phyloP scores from a whole-genome alignment of 495 filamentous ascomycete species.

The Podospora tetraspora region DNA sequence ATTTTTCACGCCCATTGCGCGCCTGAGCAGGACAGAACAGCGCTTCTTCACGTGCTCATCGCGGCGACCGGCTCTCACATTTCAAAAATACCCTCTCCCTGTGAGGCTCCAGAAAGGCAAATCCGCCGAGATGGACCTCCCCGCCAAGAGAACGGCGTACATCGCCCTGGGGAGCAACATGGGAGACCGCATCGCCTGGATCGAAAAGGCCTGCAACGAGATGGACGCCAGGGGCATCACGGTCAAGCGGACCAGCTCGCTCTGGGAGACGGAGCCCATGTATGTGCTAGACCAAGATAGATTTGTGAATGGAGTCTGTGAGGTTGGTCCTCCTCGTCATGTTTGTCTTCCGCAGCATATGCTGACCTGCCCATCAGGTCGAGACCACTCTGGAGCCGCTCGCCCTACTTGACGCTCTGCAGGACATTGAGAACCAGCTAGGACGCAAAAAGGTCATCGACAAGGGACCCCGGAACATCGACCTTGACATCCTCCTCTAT shows the following conservation, averaged over 20 bases:
- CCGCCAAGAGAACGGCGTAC: slow-evolving; percentile 50
- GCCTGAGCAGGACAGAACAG: slow-evolving; percentile 5
- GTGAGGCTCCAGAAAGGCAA: slow-evolving; percentile 5
- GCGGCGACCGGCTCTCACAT: slow-evolving; percentile 9
- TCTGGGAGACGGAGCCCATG: slow-evolving; percentile 96
- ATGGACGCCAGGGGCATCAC: slow-evolving; percentile 67
- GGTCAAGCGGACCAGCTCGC: slow-evolving; percentile 72
- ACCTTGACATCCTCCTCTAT: slow-evolving; percentile 90
- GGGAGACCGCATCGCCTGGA: slow-evolving; percentile 75
- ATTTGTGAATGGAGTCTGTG: slow-evolving; percentile 90
- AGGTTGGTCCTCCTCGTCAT: slow-evolving; percentile 52
- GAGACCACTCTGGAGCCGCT: slow-evolving; percentile 73
- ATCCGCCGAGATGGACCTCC: neutral
- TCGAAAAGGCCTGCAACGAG: slow-evolving; percentile 72
- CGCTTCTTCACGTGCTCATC: slow-evolving; percentile 16
- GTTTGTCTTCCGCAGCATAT: neutral
- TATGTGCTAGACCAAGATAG: slow-evolving; percentile 83
- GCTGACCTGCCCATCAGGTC: slow-evolving; percentile 49
- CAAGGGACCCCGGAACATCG: slow-evolving; percentile 90
- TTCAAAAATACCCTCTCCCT: slow-evolving; percentile 27
- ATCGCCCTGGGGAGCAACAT: slow-evolving; percentile 92
- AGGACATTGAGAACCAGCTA: slow-evolving; percentile 71
- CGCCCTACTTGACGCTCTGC: slow-evolving; percentile 69
- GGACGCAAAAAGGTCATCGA: slow-evolving; percentile 81
- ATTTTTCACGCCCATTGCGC: neutral